phyloP scores from a whole-genome alignment of 176 grass and related monocot genomes.

The Oryza meyeriana region DNA sequence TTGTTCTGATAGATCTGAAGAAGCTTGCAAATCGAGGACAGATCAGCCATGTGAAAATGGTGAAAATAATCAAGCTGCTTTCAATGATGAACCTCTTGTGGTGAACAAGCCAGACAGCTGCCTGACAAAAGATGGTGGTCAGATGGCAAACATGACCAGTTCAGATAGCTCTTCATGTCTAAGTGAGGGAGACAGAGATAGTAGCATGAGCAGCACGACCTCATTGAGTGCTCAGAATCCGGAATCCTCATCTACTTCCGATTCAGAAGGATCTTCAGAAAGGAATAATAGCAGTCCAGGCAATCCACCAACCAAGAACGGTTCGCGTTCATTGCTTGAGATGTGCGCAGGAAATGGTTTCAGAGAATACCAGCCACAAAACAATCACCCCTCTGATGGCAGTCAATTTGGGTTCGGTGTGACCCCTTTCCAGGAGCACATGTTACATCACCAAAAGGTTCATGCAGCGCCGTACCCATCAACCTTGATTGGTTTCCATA shows the following conservation, averaged over 20 bases:
- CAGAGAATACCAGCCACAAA: conserved; percentile 39
- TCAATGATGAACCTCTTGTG: neutral
- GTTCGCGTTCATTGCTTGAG: conserved; percentile 40
- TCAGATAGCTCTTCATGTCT: conserved; percentile 75
- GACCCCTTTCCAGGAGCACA: conserved; percentile 17
- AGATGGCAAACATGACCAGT: conserved; percentile 31
- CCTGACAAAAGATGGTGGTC: conserved; percentile 30
- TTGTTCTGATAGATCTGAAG: conserved; percentile 27
- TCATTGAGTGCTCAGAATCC: conserved; percentile 61
- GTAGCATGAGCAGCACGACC: conserved; percentile 60
- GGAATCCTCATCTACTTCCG: conserved; percentile 73
- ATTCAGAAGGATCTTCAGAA: conserved; percentile 72
- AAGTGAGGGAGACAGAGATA: conserved; percentile 71
- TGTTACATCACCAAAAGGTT: conserved; percentile 41
- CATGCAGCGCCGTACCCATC: conserved; percentile 44
- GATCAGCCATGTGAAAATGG: conserved; percentile 10
- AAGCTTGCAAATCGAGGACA: conserved; percentile 19
- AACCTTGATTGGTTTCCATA: conserved; percentile 51
- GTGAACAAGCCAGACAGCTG: conserved; percentile 29
- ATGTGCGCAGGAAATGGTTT: conserved; percentile 42
- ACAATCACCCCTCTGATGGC: conserved; percentile 9
- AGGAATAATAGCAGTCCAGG: conserved; percentile 32
- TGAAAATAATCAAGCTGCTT: conserved; percentile 24
- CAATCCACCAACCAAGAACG: conserved; percentile 23
- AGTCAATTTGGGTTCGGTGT: conserved; percentile 22